Evolutionary conservation across 306 rosid species (phyloP), one percentile per base, ranked within the genome.

Genomic region (Elaeagnus macrophylla): DNA sequence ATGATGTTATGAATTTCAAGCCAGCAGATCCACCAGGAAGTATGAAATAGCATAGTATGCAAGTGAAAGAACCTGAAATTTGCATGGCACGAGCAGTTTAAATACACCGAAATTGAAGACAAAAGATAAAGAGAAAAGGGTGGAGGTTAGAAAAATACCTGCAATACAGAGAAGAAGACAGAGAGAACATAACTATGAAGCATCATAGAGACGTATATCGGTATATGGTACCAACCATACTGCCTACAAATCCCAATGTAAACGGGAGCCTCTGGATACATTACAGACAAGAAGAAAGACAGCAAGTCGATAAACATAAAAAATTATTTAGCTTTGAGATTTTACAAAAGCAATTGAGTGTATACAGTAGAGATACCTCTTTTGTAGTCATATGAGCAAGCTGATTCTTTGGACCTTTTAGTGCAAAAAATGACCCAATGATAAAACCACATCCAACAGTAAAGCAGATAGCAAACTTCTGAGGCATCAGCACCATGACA

Each of bases 151-250:
- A 61, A 60, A 51, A 54, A 66, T 79, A 89, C 97, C 97, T 89
- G 97, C 77, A 89, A 47, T 25, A 77, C 89, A 52, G 97, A 89
- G 81, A 85, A 89, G 63, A 83, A 48, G 68, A 89, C 97, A 17
- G 95, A 89, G 63, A 89, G 89, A 62, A 89, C 37, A 69, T 89
- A 89, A 79, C 90, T 89, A 57, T 89, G 97, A 17, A 75, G 87
- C 62, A 82, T 87, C 97, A 89, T 89, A 18, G 97, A 89, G 14
- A 89, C 97, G 41, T 89, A 89, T 71, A 89, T 59, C 75, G 97
- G 41, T 89, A 89, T 71, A 89, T 59, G 76, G 97, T 89, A 55
- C 88, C 97, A 48, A 71, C 51, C 97, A 89, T 89, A 68, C 85
- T 79, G 61, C 94, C 80, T 58, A 89, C 19, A 69, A 89, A 89